phyloP scores from a whole-genome alignment of 331 rosid genomes.

The Rhamnella rubrinervis region DNA sequence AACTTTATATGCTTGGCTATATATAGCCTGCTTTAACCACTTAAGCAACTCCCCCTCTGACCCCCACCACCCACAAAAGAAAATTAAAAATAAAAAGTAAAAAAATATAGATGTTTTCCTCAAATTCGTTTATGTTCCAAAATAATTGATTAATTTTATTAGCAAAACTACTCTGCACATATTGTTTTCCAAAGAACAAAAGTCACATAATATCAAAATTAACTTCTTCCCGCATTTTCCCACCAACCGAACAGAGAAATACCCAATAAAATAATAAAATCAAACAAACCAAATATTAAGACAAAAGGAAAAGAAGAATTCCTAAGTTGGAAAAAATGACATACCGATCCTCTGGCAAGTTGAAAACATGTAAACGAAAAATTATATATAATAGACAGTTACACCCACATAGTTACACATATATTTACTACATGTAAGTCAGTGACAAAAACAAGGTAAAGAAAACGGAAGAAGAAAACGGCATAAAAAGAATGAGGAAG shows the following conservation, averaged over 20 bases:
- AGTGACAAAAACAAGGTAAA: neutral
- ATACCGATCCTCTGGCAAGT: neutral
- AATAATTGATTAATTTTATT: no score
- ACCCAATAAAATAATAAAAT: neutral
- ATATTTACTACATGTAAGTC: neutral
- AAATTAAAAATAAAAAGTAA: no score
- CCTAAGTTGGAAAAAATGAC: neutral
- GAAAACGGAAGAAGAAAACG: neutral
- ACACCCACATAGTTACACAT: no score
- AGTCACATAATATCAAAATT: neutral
- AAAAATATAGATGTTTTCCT: no score
- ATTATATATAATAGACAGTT: neutral
- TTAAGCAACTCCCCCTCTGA: no score
- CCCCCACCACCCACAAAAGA: no score
- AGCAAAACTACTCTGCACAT: no score
- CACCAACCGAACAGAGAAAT: conserved; percentile 4
- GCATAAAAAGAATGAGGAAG: neutral
- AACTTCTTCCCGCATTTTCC: neutral
- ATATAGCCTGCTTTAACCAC: neutral
- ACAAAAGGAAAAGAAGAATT: neutral
- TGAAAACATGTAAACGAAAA: neutral
- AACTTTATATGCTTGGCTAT: neutral
- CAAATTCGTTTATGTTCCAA: no score
- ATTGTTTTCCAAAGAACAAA: neutral
- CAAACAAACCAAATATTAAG: neutral